phyloP scores from a whole-genome alignment of 2,329 filamentous ascomycete genomes.

The Dactylellina drechsleri region DNA sequence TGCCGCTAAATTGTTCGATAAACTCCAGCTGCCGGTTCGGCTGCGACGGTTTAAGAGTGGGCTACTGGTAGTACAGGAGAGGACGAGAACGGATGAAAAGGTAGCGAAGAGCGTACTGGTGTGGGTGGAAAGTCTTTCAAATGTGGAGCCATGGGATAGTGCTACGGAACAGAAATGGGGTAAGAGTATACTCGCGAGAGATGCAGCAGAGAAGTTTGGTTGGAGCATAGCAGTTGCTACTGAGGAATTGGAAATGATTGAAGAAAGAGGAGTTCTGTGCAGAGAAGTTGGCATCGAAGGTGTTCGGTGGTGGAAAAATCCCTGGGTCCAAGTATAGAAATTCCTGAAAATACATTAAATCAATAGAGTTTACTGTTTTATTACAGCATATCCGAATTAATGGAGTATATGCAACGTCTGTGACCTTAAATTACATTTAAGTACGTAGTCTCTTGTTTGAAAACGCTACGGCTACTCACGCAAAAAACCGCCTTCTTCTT shows the following conservation, averaged over 20 bases:
- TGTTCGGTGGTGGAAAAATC: conserved; percentile 90
- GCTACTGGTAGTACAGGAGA: conserved; percentile 89
- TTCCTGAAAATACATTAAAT: too few relatives aligned
- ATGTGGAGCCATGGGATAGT: conserved; percentile 2
- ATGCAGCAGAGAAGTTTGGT: conserved; percentile 86
- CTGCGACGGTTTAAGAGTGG: conserved; percentile 90
- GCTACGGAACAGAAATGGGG: conserved; percentile 74
- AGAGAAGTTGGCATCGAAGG: conserved; percentile 93
- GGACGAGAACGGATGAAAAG: conserved; percentile 88
- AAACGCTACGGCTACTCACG: conserved; percentile 56
- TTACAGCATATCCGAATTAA: too few relatives aligned
- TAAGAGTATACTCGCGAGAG: conserved; percentile 86
- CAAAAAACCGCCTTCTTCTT: conserved; percentile 27
- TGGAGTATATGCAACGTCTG: too few relatives aligned
- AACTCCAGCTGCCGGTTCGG: conserved; percentile 83
- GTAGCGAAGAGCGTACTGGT: conserved; percentile 78
- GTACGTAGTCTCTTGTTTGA: too few relatives aligned
- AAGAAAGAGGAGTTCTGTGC: conserved; percentile 86
- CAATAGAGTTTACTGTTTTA: too few relatives aligned
- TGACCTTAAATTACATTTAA: too few relatives aligned
- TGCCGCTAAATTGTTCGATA: conserved; percentile 87
- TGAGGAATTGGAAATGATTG: conserved; percentile 96
- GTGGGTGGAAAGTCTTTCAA: conserved; percentile 59
- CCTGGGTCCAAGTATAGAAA: conserved; percentile 16
- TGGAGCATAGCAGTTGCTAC: conserved; percentile 97